phyloP scores from a whole-genome alignment of 768 basidiomycete genomes.

The Gloeostereum incarnatum region DNA sequence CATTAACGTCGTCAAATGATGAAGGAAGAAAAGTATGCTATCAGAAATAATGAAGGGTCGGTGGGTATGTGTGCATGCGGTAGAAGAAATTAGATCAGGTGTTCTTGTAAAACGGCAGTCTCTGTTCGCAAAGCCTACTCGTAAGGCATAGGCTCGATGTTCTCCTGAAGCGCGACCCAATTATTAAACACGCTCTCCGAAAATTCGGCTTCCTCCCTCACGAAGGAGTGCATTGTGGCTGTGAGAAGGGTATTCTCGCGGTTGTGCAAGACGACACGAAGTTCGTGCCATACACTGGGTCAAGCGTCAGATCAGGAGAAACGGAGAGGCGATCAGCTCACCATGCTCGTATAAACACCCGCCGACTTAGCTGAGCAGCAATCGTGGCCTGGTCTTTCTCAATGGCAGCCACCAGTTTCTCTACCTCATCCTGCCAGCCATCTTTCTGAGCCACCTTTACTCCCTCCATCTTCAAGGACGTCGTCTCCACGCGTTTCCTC shows the following conservation, averaged over 20 bases:
- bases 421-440: slow-evolving; percentile 81
- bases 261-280: slow-evolving; percentile 88
- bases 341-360: slow-evolving; percentile 86
- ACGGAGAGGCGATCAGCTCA: slow-evolving; percentile 22
- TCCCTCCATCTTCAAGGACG: slow-evolving; percentile 66
- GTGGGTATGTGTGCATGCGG: too few species aligned
- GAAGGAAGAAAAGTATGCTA: too few species aligned
- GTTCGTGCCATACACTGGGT: slow-evolving; percentile 89
- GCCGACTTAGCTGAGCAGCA: slow-evolving; percentile 58
- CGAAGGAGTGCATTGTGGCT: slow-evolving; percentile 62
- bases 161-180: slow-evolving; percentile 68
- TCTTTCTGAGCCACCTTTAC: slow-evolving; percentile 66
- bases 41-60: too few species aligned
- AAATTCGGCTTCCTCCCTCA: slow-evolving; percentile 65
- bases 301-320: slow-evolving; percentile 3
- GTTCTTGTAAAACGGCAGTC: too few species aligned
- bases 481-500: slow-evolving; percentile 76
- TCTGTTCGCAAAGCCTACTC: slow-evolving; percentile 40
- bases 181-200: slow-evolving; percentile 52
- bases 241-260: slow-evolving; percentile 79
- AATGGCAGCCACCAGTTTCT: slow-evolving; percentile 58
- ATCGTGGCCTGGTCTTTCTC: slow-evolving; percentile 86
- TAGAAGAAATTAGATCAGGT: too few species aligned
- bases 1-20: too few species aligned
- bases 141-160: slow-evolving; percentile 76